Base-by-base conservation (phyloP, 495 filamentous ascomycete genomes). In the Neurospora intermedia region DNA sequence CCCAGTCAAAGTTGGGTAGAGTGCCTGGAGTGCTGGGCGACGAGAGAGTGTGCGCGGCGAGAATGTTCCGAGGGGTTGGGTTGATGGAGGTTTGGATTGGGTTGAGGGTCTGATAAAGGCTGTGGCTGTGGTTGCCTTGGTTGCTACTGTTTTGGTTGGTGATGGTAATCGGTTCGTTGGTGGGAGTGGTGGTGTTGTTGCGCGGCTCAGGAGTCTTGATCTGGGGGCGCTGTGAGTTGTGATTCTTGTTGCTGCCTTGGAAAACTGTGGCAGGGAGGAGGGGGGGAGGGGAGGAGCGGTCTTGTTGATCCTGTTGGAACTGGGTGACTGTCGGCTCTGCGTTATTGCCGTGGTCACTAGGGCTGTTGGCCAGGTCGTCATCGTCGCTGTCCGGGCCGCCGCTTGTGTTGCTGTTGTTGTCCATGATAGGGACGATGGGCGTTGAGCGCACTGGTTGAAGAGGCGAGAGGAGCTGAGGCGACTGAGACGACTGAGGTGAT, bases 1-100 rank as follows among this genome's bases (percentile, higher is more conserved):
- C 85, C 91, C 91, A 93, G 77, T 91, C 85, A 75, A 89, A 91
- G 16, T 83, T 77, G 7, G 79, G 80, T 27, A 85, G 78, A 70
- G 84, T 80, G 15, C 82, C 84, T 1, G 84, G 84, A 3, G 83
- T 84, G 74, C 82, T 82, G n/a, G 81, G 81, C 10, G 81, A 81
- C 13, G 54, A 66, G 16, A 66, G 54, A 1, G 46, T 31, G 31
- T 74, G 73, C 18, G 73, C 45, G 31, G 66, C 48, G 40, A 66
- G 31, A 15, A 66, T 66, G 31, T 66, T 66, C 6, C 54, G 54
- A 31, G 54, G 54, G 15, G 31, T 31, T 8, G 54, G 54, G 54
- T 66, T 66, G 54, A 66, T 31, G 27, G 54, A 66, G 54, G 54
- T 66, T 66, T 66, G 18, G 27, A 66, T 59, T 15, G 20, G 54